Conservation (phyloP, 352 stramenopile species). For the Blastocystis sp. region DNA sequence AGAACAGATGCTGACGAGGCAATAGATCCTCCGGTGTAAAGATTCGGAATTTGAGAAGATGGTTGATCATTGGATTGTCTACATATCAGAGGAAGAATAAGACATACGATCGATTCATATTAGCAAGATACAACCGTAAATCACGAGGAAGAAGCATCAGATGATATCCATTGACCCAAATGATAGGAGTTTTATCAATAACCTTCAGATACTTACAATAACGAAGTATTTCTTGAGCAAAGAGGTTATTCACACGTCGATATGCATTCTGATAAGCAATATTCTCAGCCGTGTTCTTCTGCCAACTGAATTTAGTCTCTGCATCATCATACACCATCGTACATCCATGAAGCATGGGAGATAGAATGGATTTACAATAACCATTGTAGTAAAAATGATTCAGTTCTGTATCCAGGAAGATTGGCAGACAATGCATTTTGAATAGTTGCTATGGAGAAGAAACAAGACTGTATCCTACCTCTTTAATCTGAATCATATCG, state of each 20-base stretch:
- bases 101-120: background rate
- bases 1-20: slow-evolving; percentile 14
- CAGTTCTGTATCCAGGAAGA: slow-evolving; percentile 57
- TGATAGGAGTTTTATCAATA: slow-evolving; percentile 36
- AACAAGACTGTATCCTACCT: background rate
- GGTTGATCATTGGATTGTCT: background rate
- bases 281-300: slow-evolving; percentile 50
- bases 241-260: slow-evolving; percentile 50
- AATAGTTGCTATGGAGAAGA: background rate
- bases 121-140: slow-evolving; percentile 43
- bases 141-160: slow-evolving; percentile 53
- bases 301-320: slow-evolving; percentile 40
- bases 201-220: slow-evolving; percentile 37
- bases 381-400: slow-evolving; percentile 58
- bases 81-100: background rate
- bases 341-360: slow-evolving; percentile 47
- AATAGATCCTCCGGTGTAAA: background rate
- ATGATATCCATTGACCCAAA: slow-evolving; percentile 62
- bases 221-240: slow-evolving; percentile 57
- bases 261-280: slow-evolving; percentile 53
- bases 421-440: slow-evolving; percentile 51
- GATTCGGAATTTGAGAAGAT: background rate
- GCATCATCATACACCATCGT: slow-evolving; percentile 59
- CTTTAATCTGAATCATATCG: slow-evolving; percentile 20
- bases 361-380: slow-evolving; percentile 58